These are phyloP conservation scores for Salicornia ramosissima DNA, from an alignment of 148 eudicot species.

Conservation along the genomic window DNA sequence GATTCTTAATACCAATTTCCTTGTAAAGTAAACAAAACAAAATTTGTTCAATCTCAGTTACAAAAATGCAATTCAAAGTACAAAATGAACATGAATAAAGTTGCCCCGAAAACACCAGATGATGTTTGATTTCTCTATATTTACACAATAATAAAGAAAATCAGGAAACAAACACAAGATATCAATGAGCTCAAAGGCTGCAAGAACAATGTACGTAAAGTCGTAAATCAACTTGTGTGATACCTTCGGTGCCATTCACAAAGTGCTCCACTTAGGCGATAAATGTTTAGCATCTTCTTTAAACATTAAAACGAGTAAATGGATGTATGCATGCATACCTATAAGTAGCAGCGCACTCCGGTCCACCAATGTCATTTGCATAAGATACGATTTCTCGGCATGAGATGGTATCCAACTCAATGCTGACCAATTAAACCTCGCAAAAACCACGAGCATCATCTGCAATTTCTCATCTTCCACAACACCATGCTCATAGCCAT, in stretches of 20 bases:
- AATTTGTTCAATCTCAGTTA: too few relatives aligned
- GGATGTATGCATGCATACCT: not conserved
- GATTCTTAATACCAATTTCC: too few relatives aligned
- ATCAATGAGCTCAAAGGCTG: not conserved
- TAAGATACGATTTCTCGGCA: not conserved
- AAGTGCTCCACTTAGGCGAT: not conserved
- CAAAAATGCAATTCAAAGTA: not conserved
- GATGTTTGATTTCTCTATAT: not conserved
- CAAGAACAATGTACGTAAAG: not conserved
- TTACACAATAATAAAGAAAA: not conserved
- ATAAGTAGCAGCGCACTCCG: not conserved
- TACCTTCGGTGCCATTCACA: not conserved
- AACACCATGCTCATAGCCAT: not conserved
- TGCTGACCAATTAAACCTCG: not conserved
- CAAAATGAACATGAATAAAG: not conserved
- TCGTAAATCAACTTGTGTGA: not conserved
- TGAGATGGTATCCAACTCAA: conserved; percentile 4
- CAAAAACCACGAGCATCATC: not conserved
- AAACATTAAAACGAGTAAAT: not conserved
- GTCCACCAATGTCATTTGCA: not conserved
- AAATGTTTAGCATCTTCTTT: not conserved
- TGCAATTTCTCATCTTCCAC: not conserved
- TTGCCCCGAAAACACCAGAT: not conserved
- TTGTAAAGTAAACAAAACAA: too few relatives aligned
- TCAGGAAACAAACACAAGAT: not conserved